Conservation (phyloP, 2,329 filamentous ascomycete genomes). For the Tolypocladium sp. region DNA sequence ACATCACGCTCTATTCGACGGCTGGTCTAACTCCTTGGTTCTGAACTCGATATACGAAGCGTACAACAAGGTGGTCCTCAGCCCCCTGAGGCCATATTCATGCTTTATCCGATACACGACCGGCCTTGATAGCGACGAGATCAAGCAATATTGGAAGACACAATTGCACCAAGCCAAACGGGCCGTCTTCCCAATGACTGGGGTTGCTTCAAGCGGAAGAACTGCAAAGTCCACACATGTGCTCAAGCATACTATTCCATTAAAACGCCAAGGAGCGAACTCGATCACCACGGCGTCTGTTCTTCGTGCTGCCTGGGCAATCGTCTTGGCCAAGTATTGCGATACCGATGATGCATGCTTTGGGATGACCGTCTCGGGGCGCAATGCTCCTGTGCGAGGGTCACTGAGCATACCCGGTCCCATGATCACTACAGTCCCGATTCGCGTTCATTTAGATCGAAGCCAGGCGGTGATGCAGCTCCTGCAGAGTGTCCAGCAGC, state of each 20-base stretch:
- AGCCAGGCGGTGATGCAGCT: background rate
- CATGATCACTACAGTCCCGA: background rate
- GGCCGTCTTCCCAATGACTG: background rate
- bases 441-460: background rate
- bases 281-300: background rate
- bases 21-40: constrained; percentile 5
- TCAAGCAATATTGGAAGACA: background rate
- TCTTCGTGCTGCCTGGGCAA: background rate
- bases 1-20: constrained; percentile 18
- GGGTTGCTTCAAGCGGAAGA: background rate
- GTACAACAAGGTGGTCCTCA: background rate
- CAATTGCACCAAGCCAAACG: background rate
- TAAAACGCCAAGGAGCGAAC: background rate
- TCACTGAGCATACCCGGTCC: background rate
- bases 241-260: background rate
- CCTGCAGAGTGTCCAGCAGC: background rate
- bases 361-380: background rate
- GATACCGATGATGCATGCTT: background rate
- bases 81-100: background rate
- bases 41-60: background rate
- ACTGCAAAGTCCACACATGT: background rate
- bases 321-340: background rate
- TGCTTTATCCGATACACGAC: background rate
- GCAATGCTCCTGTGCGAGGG: background rate
- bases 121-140: background rate